Percentiles rank a stretch among this genome's conserved stretches.
phyloP scores from a whole-genome alignment of 2,329 filamentous ascomycete genomes.

The Juglanconis oblonga region DNA sequence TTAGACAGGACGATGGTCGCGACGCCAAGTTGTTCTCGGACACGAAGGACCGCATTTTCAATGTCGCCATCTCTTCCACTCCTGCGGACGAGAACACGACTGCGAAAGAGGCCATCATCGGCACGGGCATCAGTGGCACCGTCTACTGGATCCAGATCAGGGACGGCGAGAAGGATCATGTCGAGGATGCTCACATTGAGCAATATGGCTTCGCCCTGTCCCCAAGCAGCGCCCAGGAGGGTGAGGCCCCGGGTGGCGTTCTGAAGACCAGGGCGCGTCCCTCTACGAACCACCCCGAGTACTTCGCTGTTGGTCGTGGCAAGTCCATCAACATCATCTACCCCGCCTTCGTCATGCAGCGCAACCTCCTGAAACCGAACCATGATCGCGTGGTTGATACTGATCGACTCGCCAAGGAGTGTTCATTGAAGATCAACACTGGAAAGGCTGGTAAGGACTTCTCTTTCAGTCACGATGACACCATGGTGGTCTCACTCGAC shows the following conservation, averaged over 20 bases:
- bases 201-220: conserved; percentile 86
- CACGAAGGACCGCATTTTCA: conserved; percentile 92
- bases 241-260: conserved; percentile 81
- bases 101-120: conserved; percentile 79
- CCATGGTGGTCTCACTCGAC: conserved; percentile 89
- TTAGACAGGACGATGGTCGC: conserved; percentile 88
- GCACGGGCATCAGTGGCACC: conserved; percentile 88
- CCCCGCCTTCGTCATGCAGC: conserved; percentile 61
- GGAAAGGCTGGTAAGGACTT: conserved; percentile 99
- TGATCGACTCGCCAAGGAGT: conserved; percentile 81
- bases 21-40: conserved; percentile 91
- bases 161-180: conserved; percentile 72
- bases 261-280: conserved; percentile 93
- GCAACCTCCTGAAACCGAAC: conserved; percentile 61
- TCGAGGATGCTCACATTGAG: conserved; percentile 76
- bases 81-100: conserved; percentile 51
- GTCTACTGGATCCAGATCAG: conserved; percentile 93
- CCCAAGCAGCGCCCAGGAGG: conserved; percentile 75
- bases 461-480: conserved; percentile 94
- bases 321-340: conserved; percentile 93
- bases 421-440: conserved; percentile 88
- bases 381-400: conserved; percentile 75
- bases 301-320: conserved; percentile 91
- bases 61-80: conserved; percentile 77
- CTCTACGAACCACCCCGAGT: conserved; percentile 84